These are phyloP conservation scores for Lachnellula subtilissima DNA, from an alignment of 2,329 filamentous ascomycete species.

Conservation along the genomic window DNA sequence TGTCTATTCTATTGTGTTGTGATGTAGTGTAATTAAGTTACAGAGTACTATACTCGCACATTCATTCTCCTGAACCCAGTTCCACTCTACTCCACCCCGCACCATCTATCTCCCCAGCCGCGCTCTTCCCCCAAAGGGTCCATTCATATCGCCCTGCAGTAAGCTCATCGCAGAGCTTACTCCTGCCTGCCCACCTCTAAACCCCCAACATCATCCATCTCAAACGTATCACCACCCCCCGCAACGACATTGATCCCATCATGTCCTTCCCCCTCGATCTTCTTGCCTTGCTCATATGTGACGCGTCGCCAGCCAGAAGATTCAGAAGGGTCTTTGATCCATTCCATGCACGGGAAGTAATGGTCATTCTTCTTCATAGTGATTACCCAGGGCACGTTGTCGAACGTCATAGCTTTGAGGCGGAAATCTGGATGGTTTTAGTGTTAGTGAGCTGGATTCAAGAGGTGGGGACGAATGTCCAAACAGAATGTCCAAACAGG, in stretches of 20 bases:
- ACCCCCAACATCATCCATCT: slow-evolving; percentile 16
- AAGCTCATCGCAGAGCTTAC: background rate
- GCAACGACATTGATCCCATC: slow-evolving; percentile 29
- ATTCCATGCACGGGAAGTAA: slow-evolving; percentile 73
- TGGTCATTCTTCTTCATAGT: slow-evolving; percentile 99
- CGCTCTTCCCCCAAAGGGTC: too few species aligned
- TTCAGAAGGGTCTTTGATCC: slow-evolving; percentile 58
- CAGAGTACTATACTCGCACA: too few species aligned
- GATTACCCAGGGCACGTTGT: slow-evolving; percentile 98
- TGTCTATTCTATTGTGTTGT: too few species aligned
- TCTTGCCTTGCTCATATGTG: slow-evolving; percentile 54
- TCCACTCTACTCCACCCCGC: too few species aligned
- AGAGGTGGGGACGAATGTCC: slow-evolving; percentile 2
- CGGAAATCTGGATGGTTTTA: slow-evolving; percentile 65
- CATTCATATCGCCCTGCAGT: too few species aligned
- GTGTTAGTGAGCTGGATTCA: slow-evolving; percentile 7
- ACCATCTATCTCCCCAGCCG: too few species aligned
- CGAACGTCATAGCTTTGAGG: slow-evolving; percentile 94
- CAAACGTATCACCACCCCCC: slow-evolving; percentile 25
- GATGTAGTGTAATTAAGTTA: too few species aligned
- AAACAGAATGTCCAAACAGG: slow-evolving; percentile 13
- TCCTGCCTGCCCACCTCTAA: background rate
- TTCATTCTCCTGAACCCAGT: too few species aligned
- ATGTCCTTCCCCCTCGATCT: slow-evolving; percentile 48
- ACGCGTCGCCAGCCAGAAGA: slow-evolving; percentile 59